A percentile compares a stretch with the other conserved stretches of the same genome.
Evolutionary conservation across 192 early-diverging fungal genomes (phyloP).

Genomic region (Coemansia guatemalensis): DNA sequence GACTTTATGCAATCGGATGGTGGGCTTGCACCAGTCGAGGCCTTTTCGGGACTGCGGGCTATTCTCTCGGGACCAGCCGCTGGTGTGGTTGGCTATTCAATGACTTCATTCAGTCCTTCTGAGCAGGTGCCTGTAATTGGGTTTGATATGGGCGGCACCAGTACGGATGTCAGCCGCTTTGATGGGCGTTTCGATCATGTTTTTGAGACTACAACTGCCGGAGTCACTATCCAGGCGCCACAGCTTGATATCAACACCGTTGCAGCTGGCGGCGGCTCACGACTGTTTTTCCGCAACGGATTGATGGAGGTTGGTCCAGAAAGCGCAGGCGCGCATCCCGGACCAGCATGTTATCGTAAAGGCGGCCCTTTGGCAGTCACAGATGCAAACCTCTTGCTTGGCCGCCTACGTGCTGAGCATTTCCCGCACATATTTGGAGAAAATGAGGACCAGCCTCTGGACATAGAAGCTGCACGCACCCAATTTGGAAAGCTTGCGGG

Average conservation of each 20-base stretch:
- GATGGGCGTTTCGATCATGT: slow-evolving; percentile 89
- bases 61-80: slow-evolving; percentile 95
- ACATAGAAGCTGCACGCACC: slow-evolving; percentile 58
- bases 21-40: slow-evolving; percentile 81
- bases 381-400: slow-evolving; percentile 91
- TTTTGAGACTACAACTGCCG: slow-evolving; percentile 90
- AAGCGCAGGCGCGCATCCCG: slow-evolving; percentile 92
- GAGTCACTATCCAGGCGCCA: slow-evolving; percentile 91
- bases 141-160: slow-evolving; percentile 96
- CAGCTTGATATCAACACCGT: slow-evolving; percentile 97
- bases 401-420: slow-evolving; percentile 77
- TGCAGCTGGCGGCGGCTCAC: slow-evolving; percentile 94
- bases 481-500: slow-evolving; percentile 68
- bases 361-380: slow-evolving; percentile 92
- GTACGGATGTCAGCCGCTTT: slow-evolving; percentile 91
- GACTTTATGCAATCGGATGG: slow-evolving; percentile 99
- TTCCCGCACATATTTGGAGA: slow-evolving; percentile 96
- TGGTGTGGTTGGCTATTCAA: slow-evolving; percentile 87
- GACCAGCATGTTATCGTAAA: slow-evolving; percentile 93
- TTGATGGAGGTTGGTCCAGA: slow-evolving; percentile 93
- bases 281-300: slow-evolving; percentile 89
- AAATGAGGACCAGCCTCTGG: slow-evolving; percentile 78
- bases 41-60: slow-evolving; percentile 84
- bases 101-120: slow-evolving; percentile 52
- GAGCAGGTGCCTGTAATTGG: slow-evolving; percentile 74